A percentile compares a stretch with the other conserved stretches of the same genome.
Conservation (phyloP, 805 yeast genomes). For the Kodamaea hsintzibuensis region DNA sequence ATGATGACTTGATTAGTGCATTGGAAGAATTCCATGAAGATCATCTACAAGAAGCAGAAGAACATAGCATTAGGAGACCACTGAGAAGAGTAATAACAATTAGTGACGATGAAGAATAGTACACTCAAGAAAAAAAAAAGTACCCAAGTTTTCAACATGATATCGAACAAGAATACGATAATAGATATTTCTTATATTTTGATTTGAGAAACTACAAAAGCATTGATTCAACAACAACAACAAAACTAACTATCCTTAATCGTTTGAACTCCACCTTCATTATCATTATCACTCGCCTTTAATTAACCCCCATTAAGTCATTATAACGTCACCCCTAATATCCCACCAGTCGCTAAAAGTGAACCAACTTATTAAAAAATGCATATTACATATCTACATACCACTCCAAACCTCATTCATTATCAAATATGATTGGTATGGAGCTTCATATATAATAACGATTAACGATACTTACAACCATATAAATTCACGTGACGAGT, state of each 20-base stretch:
- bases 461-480: neutral
- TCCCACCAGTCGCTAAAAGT: neutral
- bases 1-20: constrained; percentile 25
- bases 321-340: neutral
- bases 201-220: no score
- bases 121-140: no score
- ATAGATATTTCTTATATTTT: no score
- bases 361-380: neutral
- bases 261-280: no score
- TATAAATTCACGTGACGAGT: neutral
- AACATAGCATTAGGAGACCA: constrained; percentile 11
- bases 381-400: neutral
- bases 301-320: neutral
- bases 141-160: no score
- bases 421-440: neutral
- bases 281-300: neutral
- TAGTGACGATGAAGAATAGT: constrained; percentile 21
- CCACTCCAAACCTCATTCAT: neutral
- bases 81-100: constrained; percentile 17
- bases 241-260: no score
- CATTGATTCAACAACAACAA: no score
- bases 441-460: neutral
- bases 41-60: constrained; percentile 13
- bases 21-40: constrained; percentile 25
- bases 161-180: no score